phyloP scores from a whole-genome alignment of 768 basidiomycete species.

The Kwoniella bestiolae region DNA sequence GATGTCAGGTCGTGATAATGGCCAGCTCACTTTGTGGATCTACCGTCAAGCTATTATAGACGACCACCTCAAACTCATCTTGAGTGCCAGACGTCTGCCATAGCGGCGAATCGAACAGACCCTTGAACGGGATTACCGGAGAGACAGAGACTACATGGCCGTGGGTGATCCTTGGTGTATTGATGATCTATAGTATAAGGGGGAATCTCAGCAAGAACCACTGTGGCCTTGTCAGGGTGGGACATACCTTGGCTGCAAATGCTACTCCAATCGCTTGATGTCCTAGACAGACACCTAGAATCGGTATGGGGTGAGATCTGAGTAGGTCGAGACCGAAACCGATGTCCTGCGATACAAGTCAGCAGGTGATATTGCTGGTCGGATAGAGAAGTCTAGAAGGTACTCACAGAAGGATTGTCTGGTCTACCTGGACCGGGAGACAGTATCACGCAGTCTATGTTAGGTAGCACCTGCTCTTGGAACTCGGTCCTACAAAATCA shows the following conservation, averaged over 20 bases:
- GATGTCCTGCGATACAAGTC: constrained; percentile 40
- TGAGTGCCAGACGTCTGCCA: constrained; percentile 27
- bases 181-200: constrained; percentile 44
- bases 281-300: constrained; percentile 55
- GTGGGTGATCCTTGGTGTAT: constrained; percentile 53
- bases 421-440: constrained; percentile 58
- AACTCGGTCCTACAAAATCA: constrained; percentile 46
- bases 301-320: constrained; percentile 43
- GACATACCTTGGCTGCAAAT: constrained; percentile 51
- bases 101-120: constrained; percentile 36
- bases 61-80: constrained; percentile 48
- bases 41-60: constrained; percentile 55
- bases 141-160: constrained; percentile 54
- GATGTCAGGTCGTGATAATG: not conserved
- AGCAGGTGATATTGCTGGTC: not conserved
- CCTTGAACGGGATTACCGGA: constrained; percentile 28
- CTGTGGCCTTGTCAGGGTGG: not conserved
- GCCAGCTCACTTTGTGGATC: constrained; percentile 45
- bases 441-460: constrained; percentile 57
- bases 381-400: not conserved
- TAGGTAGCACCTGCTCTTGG: constrained; percentile 38
- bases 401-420: constrained; percentile 45
- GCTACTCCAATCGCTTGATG: constrained; percentile 56
- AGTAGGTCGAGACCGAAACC: constrained; percentile 51
- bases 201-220: not conserved